Evolutionary conservation across 495 filamentous ascomycete species (phyloP).

Genomic region (Daldinia concentrica): DNA sequence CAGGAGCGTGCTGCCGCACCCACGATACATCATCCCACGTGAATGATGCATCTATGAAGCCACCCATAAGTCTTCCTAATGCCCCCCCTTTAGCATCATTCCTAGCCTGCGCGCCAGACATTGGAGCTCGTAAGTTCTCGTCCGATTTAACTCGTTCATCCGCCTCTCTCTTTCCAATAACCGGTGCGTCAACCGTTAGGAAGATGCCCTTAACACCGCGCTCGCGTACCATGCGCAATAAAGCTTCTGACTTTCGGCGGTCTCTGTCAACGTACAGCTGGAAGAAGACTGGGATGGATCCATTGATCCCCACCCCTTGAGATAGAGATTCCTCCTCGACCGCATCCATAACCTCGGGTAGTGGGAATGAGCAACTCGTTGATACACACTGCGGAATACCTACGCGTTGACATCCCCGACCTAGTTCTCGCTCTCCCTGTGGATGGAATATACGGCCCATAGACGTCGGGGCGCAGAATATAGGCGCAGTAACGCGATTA

Average conservation of each 20-base stretch:
- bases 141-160: slow-evolving; percentile 66
- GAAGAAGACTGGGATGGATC: slow-evolving; percentile 67
- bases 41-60: slow-evolving; percentile 75
- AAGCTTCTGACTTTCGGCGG: slow-evolving; percentile 69
- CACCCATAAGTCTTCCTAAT: slow-evolving; percentile 75
- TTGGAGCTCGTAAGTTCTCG: slow-evolving; percentile 64
- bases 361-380: slow-evolving; percentile 74
- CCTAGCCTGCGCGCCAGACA: slow-evolving; percentile 64
- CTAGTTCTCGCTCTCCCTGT: slow-evolving; percentile 77
- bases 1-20: slow-evolving; percentile 55
- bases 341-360: slow-evolving; percentile 66
- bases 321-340: slow-evolving; percentile 44
- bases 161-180: slow-evolving; percentile 69
- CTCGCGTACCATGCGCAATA: slow-evolving; percentile 66
- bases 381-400: slow-evolving; percentile 66
- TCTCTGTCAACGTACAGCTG: slow-evolving; percentile 86
- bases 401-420: slow-evolving; percentile 63
- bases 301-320: neutral
- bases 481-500: slow-evolving; percentile 63
- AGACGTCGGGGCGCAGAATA: slow-evolving; percentile 79
- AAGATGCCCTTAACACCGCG: slow-evolving; percentile 72
- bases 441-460: slow-evolving; percentile 77
- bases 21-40: slow-evolving; percentile 77
- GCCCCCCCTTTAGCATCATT: slow-evolving; percentile 77
- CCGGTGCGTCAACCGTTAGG: slow-evolving; percentile 73